Evolutionary conservation across 495 filamentous ascomycete genomes (phyloP), one percentile per base, ranked within the genome.

Genomic region (Poronia punctata): DNA sequence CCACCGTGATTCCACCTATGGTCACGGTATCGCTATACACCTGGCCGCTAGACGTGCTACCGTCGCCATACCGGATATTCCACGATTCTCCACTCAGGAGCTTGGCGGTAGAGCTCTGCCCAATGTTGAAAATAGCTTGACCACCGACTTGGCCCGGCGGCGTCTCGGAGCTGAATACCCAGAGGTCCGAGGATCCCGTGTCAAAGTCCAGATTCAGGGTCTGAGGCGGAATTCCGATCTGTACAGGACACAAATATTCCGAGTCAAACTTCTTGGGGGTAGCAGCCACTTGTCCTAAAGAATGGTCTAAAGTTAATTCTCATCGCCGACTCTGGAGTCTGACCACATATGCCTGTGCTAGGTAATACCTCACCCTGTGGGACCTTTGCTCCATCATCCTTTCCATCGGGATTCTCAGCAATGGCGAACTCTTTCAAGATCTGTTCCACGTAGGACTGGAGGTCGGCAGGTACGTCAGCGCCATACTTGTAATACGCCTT

Each of bases 11-110:
- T 28, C 73, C 74, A 24, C 84, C 86, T 30, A 90, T 72, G n/a
- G 65, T 76, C 35, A 93, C 86, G n/a, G 66, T 78, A 58, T 90
- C 86, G 33, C 70, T 62, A 66, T 82, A 88, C 31, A 93, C 84
- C 36, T 75, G 71, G 32, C 86, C 86, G 40, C 64, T 65, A 24
- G 83, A 84, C 43, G 64, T 67, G 54, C 78, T 83, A 21, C 75
- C 76, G 51, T 93, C 86, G 36, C 83, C 84, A 56, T 93, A 90
- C 4, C 56, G 57, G 52, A 90, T 88, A 11, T 60, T 50, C 84
- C 84, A 90, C 16, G 63, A 68, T 24, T 71, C 57, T 26, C 80
- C 81, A 0, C 45, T 35, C 26, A 81, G 49, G 43, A 68, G 53
- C 42, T 65, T 66, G 11, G 73, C 65, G 20, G 72, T 76, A 18